Base-by-base conservation (phyloP, 495 filamentous ascomycete genomes). In the Penicillium malachiteum region DNA sequence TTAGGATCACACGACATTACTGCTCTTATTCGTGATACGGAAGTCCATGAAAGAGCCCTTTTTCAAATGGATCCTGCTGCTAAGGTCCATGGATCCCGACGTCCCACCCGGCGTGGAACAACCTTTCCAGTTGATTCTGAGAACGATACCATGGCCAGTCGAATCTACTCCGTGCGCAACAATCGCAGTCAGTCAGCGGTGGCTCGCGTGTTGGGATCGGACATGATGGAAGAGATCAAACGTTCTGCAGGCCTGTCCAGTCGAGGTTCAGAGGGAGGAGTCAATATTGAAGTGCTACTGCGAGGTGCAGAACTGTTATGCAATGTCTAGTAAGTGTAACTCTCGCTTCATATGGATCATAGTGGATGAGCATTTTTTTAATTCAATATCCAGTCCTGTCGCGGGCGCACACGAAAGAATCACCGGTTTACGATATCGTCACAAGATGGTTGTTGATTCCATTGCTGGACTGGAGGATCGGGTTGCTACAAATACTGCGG, bases 11-110 rank as follows among this genome's bases (percentile, higher is more conserved):
- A 89, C 64, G 94, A 98, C 69, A 97, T 98, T 61, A 97, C 95
- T 9, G 81, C 91, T 10, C 70, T 98, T 12, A 97, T 98, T 61
- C 89, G 94, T 52, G 94, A 98, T 71, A 97, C 93, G 32, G 94
- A 98, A 72, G 76, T 85, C 14, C 94, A 98, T 74, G 94, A 98
- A 73, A 88, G 93, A 60, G 95, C 92, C 12, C 82, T 98, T 4
- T 98, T 98, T 75, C 92, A 92, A 35, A 85, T 95, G 8, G 90
- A 92, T 6, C 84, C 90, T 0, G 78, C 89, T 12, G 56, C 67
- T 16, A 78, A 78, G 48, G 41, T 69, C 14, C 67, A 68, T 61
- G 59, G 60, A 37, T 71, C 66, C 14, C 67, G 64, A 68, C 68
- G 74, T 54, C 67, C 77, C 33, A 78, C 75, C 39, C 70, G 81